phyloP scores from a whole-genome alignment of 495 filamentous ascomycete species.

The Hypoxylon crocopeplum region DNA sequence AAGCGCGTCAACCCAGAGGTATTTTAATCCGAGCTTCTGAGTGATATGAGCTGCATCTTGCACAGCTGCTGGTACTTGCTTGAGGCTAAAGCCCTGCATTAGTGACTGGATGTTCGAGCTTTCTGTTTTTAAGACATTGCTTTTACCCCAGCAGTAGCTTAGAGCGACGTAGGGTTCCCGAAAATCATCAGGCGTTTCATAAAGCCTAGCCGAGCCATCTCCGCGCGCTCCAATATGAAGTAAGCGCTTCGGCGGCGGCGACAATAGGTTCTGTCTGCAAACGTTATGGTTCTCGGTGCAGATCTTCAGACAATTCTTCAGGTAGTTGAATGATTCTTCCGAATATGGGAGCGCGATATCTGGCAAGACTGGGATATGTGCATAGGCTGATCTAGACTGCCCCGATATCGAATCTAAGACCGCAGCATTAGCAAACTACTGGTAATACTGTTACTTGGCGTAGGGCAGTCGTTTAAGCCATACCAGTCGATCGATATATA shows the following conservation, averaged over 20 bases:
- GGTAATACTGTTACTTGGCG: background rate
- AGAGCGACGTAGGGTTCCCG: constrained; percentile 11
- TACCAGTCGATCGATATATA: constrained; percentile 5
- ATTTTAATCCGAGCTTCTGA: constrained; percentile 17
- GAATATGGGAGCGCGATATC: constrained; percentile 5
- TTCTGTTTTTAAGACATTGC: background rate
- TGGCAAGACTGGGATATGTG: background rate
- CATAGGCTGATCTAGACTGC: background rate
- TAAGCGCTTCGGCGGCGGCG: constrained; percentile 5
- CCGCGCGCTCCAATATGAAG: background rate
- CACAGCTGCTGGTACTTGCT: constrained; percentile 33
- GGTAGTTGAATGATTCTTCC: constrained; percentile 5
- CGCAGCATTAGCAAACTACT: background rate
- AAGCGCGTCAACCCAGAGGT: constrained; percentile 39
- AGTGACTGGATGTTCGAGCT: background rate
- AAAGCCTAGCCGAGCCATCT: background rate
- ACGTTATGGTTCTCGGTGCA: background rate
- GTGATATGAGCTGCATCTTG: constrained; percentile 39
- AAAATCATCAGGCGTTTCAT: constrained; percentile 1
- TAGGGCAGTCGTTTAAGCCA: background rate
- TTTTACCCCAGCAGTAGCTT: constrained; percentile 14
- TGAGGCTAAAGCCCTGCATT: constrained; percentile 12
- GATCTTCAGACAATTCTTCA: constrained; percentile 3
- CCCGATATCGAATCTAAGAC: background rate
- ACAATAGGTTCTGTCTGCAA: constrained; percentile 3